These are phyloP conservation scores for Aquilaria malaccensis DNA, from an alignment of 345 rosid genomes.

Conservation along the genomic window DNA sequence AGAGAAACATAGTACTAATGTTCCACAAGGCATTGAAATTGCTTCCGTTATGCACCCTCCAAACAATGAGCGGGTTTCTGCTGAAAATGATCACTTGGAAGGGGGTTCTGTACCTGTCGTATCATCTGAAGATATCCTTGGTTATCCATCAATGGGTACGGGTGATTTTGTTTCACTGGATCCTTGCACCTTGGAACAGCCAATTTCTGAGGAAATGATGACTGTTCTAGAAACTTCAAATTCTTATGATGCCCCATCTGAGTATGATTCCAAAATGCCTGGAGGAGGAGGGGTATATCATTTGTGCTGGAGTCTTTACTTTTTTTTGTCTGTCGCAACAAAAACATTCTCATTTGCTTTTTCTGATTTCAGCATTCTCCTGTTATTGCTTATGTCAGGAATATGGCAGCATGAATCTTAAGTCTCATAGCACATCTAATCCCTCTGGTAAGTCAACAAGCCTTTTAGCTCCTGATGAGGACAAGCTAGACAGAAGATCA, in stretches of 20 bases:
- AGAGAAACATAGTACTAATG: slow-evolving; percentile 15
- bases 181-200: slow-evolving; percentile 22
- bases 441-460: slow-evolving; percentile 12
- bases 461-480: slow-evolving; percentile 14
- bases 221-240: slow-evolving; percentile 17
- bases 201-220: slow-evolving; percentile 15
- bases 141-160: slow-evolving; percentile 27
- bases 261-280: slow-evolving; percentile 21
- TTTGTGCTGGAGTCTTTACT: background rate
- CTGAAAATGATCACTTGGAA: slow-evolving; percentile 21
- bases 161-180: slow-evolving; percentile 19
- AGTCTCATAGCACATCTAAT: slow-evolving; percentile 12
- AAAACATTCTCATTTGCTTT: background rate
- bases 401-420: slow-evolving; percentile 15
- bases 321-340: background rate
- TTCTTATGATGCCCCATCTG: slow-evolving; percentile 15
- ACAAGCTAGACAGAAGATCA: slow-evolving; percentile 19
- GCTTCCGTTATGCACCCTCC: slow-evolving; percentile 20
- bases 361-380: slow-evolving; percentile 1
- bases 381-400: slow-evolving; percentile 10
- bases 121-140: slow-evolving; percentile 24
- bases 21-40: slow-evolving; percentile 15
- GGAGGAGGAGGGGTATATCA: slow-evolving; percentile 31
- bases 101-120: slow-evolving; percentile 30
- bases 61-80: slow-evolving; percentile 15